Conservation (phyloP, 116 monocot genomes). For the Iris pallida region DNA sequence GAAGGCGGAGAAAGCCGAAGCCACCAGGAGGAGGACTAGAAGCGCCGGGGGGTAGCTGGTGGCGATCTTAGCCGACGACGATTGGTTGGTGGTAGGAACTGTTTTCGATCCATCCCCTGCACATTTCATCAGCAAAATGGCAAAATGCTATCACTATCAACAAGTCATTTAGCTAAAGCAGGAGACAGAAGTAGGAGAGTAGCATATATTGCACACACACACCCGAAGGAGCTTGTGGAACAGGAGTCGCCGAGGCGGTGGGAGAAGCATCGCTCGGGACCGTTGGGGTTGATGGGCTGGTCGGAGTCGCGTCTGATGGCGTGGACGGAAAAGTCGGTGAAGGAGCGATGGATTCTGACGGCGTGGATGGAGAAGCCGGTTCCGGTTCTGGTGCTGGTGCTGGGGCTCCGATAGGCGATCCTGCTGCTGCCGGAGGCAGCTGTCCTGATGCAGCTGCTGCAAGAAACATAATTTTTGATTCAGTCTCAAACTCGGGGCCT, state of each 20-base stretch:
- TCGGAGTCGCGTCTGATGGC: not conserved
- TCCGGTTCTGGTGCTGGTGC: not conserved
- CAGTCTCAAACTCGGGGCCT: no score
- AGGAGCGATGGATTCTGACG: not conserved
- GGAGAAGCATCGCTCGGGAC: no score
- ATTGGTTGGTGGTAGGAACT: not conserved
- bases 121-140: no score
- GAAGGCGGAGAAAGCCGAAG: not conserved
- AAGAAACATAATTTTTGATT: no score
- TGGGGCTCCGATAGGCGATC: constrained; percentile 2
- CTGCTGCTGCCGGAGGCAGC: not conserved
- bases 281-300: not conserved
- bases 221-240: constrained; percentile 3
- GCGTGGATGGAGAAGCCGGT: constrained; percentile 2
- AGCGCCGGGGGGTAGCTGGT: not conserved
- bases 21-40: not conserved
- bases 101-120: constrained; percentile 10
- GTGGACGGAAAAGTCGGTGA: constrained; percentile 1
- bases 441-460: no score
- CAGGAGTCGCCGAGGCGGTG: no score
- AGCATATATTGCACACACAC: no score
- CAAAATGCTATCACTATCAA: no score
- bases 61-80: not conserved
- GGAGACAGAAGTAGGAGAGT: no score
- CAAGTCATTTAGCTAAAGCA: no score